Evolutionary conservation across 257 asterid genomes (phyloP), one percentile per base, ranked within the genome.

Genomic region (Forsythia viridissima): DNA sequence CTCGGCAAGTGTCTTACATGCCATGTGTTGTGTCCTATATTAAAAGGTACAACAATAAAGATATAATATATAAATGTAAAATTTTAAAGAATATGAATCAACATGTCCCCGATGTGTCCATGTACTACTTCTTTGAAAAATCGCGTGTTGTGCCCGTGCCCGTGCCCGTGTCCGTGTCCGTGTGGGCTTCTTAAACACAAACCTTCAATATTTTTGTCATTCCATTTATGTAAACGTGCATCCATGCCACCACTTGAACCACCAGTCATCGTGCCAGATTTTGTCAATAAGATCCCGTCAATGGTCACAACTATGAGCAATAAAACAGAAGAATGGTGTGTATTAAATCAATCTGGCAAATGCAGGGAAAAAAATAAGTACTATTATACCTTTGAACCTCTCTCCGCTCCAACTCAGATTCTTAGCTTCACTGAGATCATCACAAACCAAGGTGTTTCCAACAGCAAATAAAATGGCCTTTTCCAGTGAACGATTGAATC

Each of bases 191-290:
- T n/a, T 8, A 59, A 34, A 59, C 37, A 30, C 70, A 63, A 72
- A 96, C 99, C 94, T 79, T 93, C 97, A 82, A 96, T 87, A 85
- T 87, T 91, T 80, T 92, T 93, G 89, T 96, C 99, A 85, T 93
- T 97, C 98, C 99, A 96, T 86, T 96, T 96, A 85, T 92, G 97
- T 18, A 98, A 93, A 59, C 99, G 98, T 55, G 97, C 98, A 87
- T 96, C 98, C 96, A 93, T 96, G 71, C 99, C 97, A 21, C 97
- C 97, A 82, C 98, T 96, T 73, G 98, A 89, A 81, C 99, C 99
- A 76, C 99, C 99, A 80, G 99, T 96, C 99, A 96, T 96, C 73
- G 99, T 96, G 74, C 99, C 99, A 81, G 99, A 96, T 80, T 96
- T 96, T 73, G 98, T 81, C 90, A 93, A 81, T 80, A 96, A 86